Base-by-base conservation (phyloP, 1,139 yeast species). In the Groenewaldozyma auringiensis region DNA sequence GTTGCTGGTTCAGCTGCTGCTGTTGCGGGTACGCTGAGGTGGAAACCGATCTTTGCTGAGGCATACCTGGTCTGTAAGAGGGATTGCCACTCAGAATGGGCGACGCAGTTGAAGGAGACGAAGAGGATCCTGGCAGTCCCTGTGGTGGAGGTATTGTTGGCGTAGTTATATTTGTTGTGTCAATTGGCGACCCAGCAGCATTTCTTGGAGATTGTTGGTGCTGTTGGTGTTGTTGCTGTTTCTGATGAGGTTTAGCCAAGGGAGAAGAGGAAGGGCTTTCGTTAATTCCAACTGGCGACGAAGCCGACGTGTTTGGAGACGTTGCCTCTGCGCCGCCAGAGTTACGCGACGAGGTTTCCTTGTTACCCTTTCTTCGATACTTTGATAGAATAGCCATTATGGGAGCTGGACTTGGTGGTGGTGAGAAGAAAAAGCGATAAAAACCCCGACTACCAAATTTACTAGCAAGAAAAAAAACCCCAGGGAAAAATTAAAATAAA, bases 371-470 rank as follows among this genome's bases (percentile, higher is more conserved):
- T 40, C 50, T 53, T 44, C 56, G 54, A 37, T 55, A 53, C 49
- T 56, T 55, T 38, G 46, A 41, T 29, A 58, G 53, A 41, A 58
- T 57, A 20, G 61, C 60, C 61, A 58, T 57, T 9, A 33, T 33
- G 8, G 29, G 29, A 11, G 29, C 6, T 11, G 29, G n/a, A n/a
- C n/a, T n/a, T n/a, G n/a, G n/a, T n/a, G n/a, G n/a, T n/a, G n/a
- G n/a, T n/a, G n/a, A n/a, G n/a, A n/a, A n/a, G n/a, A n/a, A n/a
- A n/a, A n/a, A n/a, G n/a, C n/a, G n/a, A n/a, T n/a, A n/a, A n/a
- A n/a, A n/a, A n/a, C n/a, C n/a, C n/a, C n/a, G n/a, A n/a, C n/a
- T n/a, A n/a, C n/a, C n/a, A n/a, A n/a, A n/a, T n/a, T n/a, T n/a
- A n/a, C n/a, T n/a, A n/a, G n/a, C n/a, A n/a, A n/a, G n/a, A n/a